These are phyloP conservation scores for Trapa bicornis DNA, from an alignment of 345 rosid species.

Conservation along the genomic window DNA sequence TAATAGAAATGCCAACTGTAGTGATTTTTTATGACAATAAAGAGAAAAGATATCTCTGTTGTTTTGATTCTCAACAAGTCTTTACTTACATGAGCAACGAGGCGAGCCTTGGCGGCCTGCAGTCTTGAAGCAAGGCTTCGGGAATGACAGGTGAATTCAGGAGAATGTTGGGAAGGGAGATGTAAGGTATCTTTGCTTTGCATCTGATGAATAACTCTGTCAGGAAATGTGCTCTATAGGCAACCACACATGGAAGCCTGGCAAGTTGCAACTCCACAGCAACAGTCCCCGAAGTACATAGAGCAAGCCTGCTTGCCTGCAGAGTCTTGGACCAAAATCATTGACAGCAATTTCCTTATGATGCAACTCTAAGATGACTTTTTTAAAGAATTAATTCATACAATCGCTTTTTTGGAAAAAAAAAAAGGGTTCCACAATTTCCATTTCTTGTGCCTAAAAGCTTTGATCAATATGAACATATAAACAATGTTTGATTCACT, in stretches of 20 bases:
- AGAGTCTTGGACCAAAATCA: slow-evolving; percentile 3
- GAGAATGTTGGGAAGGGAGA: slow-evolving; percentile 85
- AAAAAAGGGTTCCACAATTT: neutral
- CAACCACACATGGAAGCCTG: slow-evolving; percentile 63
- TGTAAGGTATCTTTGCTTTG: slow-evolving; percentile 77
- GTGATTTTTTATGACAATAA: neutral
- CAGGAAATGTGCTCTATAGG: slow-evolving; percentile 68
- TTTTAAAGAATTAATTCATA: neutral
- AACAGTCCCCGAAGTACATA: slow-evolving; percentile 98
- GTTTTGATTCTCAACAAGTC: slow-evolving; percentile 5
- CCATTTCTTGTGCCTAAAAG: neutral
- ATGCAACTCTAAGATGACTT: neutral
- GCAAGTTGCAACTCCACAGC: slow-evolving; percentile 84
- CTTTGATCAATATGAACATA: neutral
- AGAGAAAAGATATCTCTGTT: neutral
- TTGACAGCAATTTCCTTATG: neutral
- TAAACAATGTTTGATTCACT: neutral
- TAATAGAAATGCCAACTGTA: neutral
- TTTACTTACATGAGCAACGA: slow-evolving; percentile 36
- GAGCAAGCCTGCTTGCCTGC: slow-evolving; percentile 77
- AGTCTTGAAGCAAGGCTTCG: slow-evolving; percentile 66
- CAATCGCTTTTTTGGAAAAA: neutral
- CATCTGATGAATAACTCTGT: slow-evolving; percentile 62
- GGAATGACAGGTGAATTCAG: slow-evolving; percentile 60
- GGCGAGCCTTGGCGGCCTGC: slow-evolving; percentile 54